Evolutionary conservation across 805 yeast species (phyloP), one percentile per base, ranked within the genome.

Genomic region (Zygotorulaspora sp.): DNA sequence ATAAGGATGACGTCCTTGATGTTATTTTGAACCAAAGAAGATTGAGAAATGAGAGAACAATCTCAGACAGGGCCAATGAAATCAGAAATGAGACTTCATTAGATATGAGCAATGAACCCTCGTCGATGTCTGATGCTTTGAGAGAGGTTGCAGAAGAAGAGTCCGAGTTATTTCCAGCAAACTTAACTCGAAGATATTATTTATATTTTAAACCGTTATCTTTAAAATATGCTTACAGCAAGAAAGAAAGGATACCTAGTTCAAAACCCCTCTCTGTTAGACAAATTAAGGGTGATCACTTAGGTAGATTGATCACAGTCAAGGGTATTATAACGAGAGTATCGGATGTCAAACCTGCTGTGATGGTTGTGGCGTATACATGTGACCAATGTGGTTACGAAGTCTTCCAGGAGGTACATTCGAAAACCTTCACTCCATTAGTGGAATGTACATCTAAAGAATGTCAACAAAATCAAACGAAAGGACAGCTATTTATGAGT

Each of bases 361-460:
- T 92, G 6, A 69, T 76, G 43, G 97, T 92, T 37, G 87, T 83
- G 52, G 97, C 98, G 1, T 94, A 90, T 60, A 86, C 97, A 5
- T 92, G 99, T 67, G 98, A 92, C 60, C 83, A 83, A 53, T 92
- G 99, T 71, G 99, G 98, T 32, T 83, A 76, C 63, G 99, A 92
- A 65, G 79, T 87, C 36, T 92, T 94, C 72, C 97, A 92, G 67
- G 97, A 94, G 61, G 95, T 92, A 48, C 80, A 77, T 48, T 67
- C 89, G 13, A 78, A 80, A 57, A 79, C 84, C 30, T 94, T 85
- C 65, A 79, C 83, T 19, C 99, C 99, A n/a, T 67, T 88, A 36
- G 60, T 69, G 3, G 95, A 88, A 55, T 92, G 99, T 67, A 78
- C 88, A 1, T 84, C 96, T 1, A 73, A 73, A 18, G 80, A 78